Evolutionary conservation across 176 grass and related monocot species (phyloP), one percentile per base, ranked within the genome.

Genomic region (Triticum urartu): DNA sequence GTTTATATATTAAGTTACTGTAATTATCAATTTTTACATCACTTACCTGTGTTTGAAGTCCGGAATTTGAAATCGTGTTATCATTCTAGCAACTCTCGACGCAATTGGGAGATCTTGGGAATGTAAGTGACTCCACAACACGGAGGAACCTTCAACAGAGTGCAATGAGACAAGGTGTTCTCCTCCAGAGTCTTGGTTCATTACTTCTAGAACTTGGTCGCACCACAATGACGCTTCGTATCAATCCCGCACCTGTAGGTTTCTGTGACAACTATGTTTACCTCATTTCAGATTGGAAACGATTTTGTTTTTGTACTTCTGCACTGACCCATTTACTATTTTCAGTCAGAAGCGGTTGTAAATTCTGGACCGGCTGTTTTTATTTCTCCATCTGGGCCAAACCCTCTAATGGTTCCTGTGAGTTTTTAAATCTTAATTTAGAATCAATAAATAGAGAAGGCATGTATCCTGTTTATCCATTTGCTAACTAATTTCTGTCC

Each of bases 341-440:
- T 95, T 80, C 92, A 96, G 97, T 86, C 83, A 77, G 97, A 96
- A 86, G 94, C 92, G 2, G 87, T 89, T 40, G 87, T 99, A 21
- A 96, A 94, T 77, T 95, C 94, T 78, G 97, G 97, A 83, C 92
- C 97, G 15, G 97, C 97, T 81, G 88, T 99, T 91, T 99, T 94
- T 84, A 93, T 99, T 73, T 99, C 97, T 85, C 90, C 92, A 84
- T 90, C 89, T 88, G 94, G 92, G 17, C 94, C 97, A 79, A 99
- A 95, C 87, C 94, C 94, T 77, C 84, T 99, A 86, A 96, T 99
- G 97, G 97, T 96, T 94, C 94, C 92, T 82, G 97, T 99, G 69
- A 87, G 86, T 86, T 81, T 26, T 77, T 35, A 28, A 63, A 76
- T 21, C 50, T 88, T 83, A 82, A 68, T 69, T 68, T 48, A 82